Evolutionary conservation across 129 eudicot species (phyloP).

Genomic region (Chrysanthemum seticuspe): DNA sequence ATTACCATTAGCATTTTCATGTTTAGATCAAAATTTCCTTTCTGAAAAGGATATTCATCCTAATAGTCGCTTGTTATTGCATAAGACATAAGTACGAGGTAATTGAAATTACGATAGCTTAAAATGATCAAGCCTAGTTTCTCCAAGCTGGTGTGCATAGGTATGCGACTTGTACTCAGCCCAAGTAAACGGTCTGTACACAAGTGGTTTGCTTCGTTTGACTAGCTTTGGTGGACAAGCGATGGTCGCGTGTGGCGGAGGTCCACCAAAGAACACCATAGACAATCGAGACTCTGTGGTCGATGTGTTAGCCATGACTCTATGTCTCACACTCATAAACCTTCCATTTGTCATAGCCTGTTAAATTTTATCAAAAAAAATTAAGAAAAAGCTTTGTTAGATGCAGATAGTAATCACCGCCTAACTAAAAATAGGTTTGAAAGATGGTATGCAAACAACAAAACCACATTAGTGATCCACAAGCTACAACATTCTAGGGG

Average conservation of each 20-base stretch:
- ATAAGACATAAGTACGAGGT: no score
- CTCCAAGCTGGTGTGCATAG: conserved; percentile 49
- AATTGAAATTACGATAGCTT: not conserved
- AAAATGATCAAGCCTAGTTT: conserved; percentile 51
- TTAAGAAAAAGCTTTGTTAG: no score
- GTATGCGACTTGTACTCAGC: conserved; percentile 55
- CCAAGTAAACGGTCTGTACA: conserved; percentile 46
- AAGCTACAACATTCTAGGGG: no score
- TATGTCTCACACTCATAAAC: conserved; percentile 63
- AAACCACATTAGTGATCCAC: no score
- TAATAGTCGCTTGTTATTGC: no score
- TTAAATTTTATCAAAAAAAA: no score
- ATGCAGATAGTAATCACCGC: no score
- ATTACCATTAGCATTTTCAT: no score
- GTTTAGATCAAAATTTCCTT: no score
- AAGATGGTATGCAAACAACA: no score
- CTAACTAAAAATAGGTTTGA: no score
- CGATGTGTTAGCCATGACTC: conserved; percentile 52
- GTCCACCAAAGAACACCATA: conserved; percentile 48
- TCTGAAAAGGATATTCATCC: no score
- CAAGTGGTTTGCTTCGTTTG: conserved; percentile 18
- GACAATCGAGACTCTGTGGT: conserved; percentile 40
- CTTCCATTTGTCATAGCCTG: conserved; percentile 72
- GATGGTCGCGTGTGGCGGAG: conserved; percentile 43
- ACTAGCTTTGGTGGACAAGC: conserved; percentile 37